A percentile compares a stretch with the other conserved stretches of the same genome.
phyloP scores from a whole-genome alignment of 2,329 filamentous ascomycete species.

The Boeremia lycopersici region DNA sequence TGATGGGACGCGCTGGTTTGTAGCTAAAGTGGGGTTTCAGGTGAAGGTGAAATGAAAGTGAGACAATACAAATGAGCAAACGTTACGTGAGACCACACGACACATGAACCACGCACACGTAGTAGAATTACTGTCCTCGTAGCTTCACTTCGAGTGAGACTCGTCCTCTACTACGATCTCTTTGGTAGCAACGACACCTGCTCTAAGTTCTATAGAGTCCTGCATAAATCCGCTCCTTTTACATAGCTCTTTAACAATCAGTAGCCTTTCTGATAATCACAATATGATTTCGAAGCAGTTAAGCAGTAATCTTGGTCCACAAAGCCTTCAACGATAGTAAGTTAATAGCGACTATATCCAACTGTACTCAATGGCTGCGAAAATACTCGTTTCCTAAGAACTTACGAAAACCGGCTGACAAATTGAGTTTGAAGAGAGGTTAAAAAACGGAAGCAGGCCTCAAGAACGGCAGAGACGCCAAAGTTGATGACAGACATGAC shows the following conservation, averaged over 20 bases:
- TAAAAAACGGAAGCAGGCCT: slow-evolving; percentile 26
- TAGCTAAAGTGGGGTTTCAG: background rate
- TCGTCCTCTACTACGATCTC: background rate
- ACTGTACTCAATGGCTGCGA: slow-evolving; percentile 39
- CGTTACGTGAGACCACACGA: background rate
- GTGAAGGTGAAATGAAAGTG: background rate
- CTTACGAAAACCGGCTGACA: slow-evolving; percentile 32
- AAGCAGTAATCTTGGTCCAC: slow-evolving; percentile 25
- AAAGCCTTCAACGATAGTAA: slow-evolving; percentile 42
- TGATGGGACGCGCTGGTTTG: background rate
- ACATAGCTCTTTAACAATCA: background rate
- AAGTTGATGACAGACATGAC: slow-evolving; percentile 35
- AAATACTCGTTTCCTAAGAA: slow-evolving; percentile 42
- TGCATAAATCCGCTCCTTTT: background rate
- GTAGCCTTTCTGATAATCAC: slow-evolving; percentile 1
- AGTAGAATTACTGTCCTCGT: too few species aligned
- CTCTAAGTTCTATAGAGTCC: background rate
- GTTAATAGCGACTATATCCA: slow-evolving; percentile 43
- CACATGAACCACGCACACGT: background rate
- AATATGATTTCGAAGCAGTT: background rate
- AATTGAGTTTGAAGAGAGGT: slow-evolving; percentile 29
- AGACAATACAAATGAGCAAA: background rate
- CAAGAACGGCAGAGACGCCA: slow-evolving; percentile 36
- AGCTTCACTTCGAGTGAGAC: background rate
- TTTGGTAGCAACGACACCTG: background rate